phyloP scores from a whole-genome alignment of 2,329 filamentous ascomycete species.

The Balansia obtecta region DNA sequence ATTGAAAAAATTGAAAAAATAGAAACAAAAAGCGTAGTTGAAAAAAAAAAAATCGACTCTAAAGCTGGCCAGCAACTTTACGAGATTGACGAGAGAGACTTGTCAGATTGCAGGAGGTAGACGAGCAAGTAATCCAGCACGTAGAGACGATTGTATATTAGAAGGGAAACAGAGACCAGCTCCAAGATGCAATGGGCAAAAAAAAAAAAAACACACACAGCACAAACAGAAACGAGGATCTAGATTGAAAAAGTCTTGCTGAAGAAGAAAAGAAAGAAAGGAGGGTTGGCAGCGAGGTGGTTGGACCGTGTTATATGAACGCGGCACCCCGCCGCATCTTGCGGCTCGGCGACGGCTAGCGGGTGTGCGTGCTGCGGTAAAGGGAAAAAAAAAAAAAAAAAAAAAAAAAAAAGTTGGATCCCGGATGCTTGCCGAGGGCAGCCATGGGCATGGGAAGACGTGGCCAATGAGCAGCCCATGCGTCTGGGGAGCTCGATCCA shows the following conservation, averaged over 20 bases:
- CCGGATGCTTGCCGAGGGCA: too few relatives aligned
- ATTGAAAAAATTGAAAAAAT: too few relatives aligned
- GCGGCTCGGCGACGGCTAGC: not conserved
- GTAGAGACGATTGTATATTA: conserved; percentile 17
- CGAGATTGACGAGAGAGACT: not conserved
- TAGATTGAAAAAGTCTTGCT: too few relatives aligned
- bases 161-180: conserved; percentile 40
- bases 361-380: not conserved
- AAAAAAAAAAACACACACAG: conserved; percentile 22
- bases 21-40: conserved; percentile 8
- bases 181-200: conserved; percentile 26
- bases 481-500: not conserved
- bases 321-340: not conserved
- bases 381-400: too few relatives aligned
- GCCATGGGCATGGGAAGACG: not conserved
- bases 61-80: conserved; percentile 30
- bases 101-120: conserved; percentile 5
- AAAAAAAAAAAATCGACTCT: conserved; percentile 16
- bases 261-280: conserved; percentile 24
- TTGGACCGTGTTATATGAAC: conserved; percentile 3
- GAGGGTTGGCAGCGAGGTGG: conserved; percentile 12
- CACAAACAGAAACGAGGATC: conserved; percentile 39
- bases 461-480: not conserved
- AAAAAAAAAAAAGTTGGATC: too few relatives aligned
- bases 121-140: conserved; percentile 5